Conservation (phyloP, 192 early-diverging fungal species). For the Coemansia sp. region DNA sequence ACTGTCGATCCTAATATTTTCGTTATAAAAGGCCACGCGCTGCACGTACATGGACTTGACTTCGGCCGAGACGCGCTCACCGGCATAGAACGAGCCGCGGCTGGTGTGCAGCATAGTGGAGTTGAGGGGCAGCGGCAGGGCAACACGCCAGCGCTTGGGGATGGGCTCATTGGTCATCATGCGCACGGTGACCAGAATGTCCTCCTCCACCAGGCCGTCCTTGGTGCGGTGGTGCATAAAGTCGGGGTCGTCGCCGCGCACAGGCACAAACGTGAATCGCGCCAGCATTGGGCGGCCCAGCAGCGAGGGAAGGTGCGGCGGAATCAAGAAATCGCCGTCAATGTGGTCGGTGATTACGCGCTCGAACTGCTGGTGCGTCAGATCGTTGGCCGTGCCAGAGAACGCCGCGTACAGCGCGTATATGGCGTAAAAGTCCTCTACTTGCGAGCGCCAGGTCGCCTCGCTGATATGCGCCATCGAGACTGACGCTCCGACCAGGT, state of each 20-base stretch:
- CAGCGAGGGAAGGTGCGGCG: constrained; percentile 26
- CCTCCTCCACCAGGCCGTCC: constrained; percentile 44
- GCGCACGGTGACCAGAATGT: constrained; percentile 43
- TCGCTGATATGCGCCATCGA: constrained; percentile 43
- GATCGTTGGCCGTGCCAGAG: constrained; percentile 37
- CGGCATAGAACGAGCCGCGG: constrained; percentile 45
- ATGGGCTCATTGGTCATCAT: constrained; percentile 45
- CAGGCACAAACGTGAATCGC: constrained; percentile 42
- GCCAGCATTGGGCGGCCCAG: constrained; percentile 43
- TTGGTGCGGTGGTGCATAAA: constrained; percentile 48
- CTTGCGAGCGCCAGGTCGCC: constrained; percentile 42
- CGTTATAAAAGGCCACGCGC: constrained; percentile 47
- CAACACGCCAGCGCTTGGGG: constrained; percentile 46
- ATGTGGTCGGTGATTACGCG: constrained; percentile 44
- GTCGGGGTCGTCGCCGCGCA: constrained; percentile 44
- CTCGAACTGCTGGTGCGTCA: constrained; percentile 47
- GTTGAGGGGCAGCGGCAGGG: constrained; percentile 33
- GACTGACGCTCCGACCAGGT: constrained; percentile 31
- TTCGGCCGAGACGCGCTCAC: constrained; percentile 41
- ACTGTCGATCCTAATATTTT: constrained; percentile 41
- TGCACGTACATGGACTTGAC: constrained; percentile 45
- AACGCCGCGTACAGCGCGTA: constrained; percentile 43
- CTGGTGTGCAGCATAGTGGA: constrained; percentile 49
- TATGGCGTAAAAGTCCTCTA: constrained; percentile 48
- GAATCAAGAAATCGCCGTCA: constrained; percentile 47